Evolutionary conservation across 257 asterid genomes (phyloP), one percentile per base, ranked within the genome.

Genomic region (Schizonepeta tenuifolia): DNA sequence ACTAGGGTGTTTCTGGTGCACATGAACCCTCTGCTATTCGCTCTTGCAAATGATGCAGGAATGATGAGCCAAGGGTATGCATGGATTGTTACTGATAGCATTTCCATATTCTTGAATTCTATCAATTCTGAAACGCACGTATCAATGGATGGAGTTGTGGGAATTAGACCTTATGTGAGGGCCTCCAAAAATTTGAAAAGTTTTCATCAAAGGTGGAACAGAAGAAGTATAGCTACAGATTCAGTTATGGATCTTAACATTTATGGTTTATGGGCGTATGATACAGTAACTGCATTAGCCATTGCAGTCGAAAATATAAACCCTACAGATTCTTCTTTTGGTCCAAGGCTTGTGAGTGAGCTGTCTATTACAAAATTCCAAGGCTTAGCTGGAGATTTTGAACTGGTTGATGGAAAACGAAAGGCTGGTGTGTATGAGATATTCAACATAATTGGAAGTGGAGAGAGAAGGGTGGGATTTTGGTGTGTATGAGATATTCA

Each of bases 251-350:
- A 79, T 14, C 14, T 85, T 9, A 87, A 82, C 40, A 63, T 78
- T 20, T 81, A 83, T 57, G 88, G 91, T 21, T 49, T 87, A n/a
- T 85, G 87, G 93, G 85, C 88, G 0, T 89, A 87, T 33, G 93
- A 89, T 41, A 56, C 87, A 7, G 31, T 81, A 11, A 72, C 77
- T 60, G 89, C 91, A 18, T 59, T 89, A 18, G 91, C 91, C 7
- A 79, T 65, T 7, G 83, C 93, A 4, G 72, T 72, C 0, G 96
- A 87, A 61, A 87, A 74, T 9, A 67, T 67, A 31, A 80, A 82
- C 18, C 69, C 33, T 0, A 60, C 59, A 8, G 65, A 75, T 36
- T 58, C 70, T 2, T 68, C 53, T 35, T 68, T 67, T 33, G 93
- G 87, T 10, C 69, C 86, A 0, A 38, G 43, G 49, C 79, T 85